Evolutionary conservation across 2,329 filamentous ascomycete species (phyloP), one percentile per base, ranked within the genome.

Genomic region (Canariomyces notabilis): DNA sequence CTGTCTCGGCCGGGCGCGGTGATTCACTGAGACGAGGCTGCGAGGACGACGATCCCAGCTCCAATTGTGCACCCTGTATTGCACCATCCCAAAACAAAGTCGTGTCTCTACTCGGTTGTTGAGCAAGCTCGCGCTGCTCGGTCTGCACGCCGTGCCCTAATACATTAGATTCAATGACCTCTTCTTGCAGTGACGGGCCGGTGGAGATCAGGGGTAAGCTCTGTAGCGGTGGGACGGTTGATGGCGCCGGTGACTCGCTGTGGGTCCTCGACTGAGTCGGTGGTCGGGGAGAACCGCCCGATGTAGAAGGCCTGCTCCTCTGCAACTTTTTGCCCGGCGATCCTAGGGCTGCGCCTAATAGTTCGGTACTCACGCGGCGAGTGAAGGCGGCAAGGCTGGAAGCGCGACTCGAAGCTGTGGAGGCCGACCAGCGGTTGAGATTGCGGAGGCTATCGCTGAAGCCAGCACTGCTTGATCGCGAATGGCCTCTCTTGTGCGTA

Each of bases 361-460:
- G 67, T 56, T 74, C 72, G 44, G 70, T 58, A 57, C 71, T 75
- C 57, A 71, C 63, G 46, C 68, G 71, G 40, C 67, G 67, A 32
- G 66, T 65, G 53, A 67, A 66, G 48, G 62, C 60, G 36, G 60
- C 61, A 16, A 62, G 59, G 46, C 62, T 61, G 37, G 72, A 74
- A 31, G 67, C 63, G 52, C 65, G 69, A 49, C 70, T 77, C 34
- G 75, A 77, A 7, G 65, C 60, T 41, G 75, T 76, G 12, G 76
- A 79, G 16, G 67, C 64, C 34, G 75, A 77, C 74, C 74, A 76
- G 57, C 74, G 70, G 57, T 77, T 73, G 50, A 74, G 65, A 52
- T 71, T 72, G 59, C 69, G 71, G 33, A 72, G 66, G 36, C 66
- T 63, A 46, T 76, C 72, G 58, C 64, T 70, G 51, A 65, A 50